Percentiles rank a stretch among this genome's conserved stretches.
Evolutionary conservation across 768 basidiomycete species (phyloP).

Genomic region (Tylopilus vinaceipallidus): DNA sequence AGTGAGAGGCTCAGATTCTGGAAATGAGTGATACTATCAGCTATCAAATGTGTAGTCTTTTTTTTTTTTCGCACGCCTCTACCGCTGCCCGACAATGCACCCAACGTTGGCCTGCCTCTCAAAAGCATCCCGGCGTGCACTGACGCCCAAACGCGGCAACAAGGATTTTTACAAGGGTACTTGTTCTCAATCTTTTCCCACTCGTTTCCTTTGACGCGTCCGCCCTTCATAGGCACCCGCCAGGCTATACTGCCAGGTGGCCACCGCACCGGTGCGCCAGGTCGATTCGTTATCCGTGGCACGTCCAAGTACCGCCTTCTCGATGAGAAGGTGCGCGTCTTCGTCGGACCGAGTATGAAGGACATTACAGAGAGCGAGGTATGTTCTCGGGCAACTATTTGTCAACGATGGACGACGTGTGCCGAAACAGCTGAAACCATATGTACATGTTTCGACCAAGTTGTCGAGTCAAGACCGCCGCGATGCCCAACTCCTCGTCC

Average conservation of each 20-base stretch:
- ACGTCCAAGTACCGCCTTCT: constrained; percentile 78
- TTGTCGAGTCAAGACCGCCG: constrained; percentile 23
- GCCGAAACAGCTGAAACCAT: constrained; percentile 26
- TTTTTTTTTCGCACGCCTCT: no score
- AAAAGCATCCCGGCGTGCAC: constrained; percentile 79
- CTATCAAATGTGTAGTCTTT: no score
- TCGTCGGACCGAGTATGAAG: constrained; percentile 73
- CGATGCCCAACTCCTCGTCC: constrained; percentile 26
- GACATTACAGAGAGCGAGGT: constrained; percentile 59
- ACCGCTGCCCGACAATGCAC: constrained; percentile 49
- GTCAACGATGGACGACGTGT: not conserved
- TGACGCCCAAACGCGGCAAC: constrained; percentile 86
- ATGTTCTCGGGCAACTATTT: constrained; percentile 24
- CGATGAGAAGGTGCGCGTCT: constrained; percentile 81
- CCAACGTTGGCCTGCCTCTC: constrained; percentile 67
- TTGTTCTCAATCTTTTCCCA: constrained; percentile 2
- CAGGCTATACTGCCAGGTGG: constrained; percentile 84
- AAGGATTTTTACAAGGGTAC: constrained; percentile 98
- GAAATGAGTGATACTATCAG: no score
- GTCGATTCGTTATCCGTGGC: constrained; percentile 76
- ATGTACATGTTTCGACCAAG: constrained; percentile 27
- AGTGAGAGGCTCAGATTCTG: no score
- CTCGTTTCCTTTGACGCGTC: not conserved
- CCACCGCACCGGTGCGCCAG: constrained; percentile 84
- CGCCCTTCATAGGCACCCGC: constrained; percentile 58